Conservation (phyloP, 2,329 filamentous ascomycete genomes). For the Trichoderma asperellum region DNA sequence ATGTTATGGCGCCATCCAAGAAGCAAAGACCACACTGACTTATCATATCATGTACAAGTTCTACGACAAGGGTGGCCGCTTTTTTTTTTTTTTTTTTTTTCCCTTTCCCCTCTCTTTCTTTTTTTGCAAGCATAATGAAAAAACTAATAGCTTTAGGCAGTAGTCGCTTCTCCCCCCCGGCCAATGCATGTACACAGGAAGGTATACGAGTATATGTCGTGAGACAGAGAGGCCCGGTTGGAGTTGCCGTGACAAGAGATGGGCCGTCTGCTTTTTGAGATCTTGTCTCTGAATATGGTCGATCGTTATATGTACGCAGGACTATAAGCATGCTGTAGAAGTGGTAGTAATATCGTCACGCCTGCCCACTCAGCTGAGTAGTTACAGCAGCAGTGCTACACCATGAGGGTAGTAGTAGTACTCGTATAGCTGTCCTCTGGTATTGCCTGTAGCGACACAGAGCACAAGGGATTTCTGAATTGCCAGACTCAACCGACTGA, state of each 20-base stretch:
- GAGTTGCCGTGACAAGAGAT: not conserved
- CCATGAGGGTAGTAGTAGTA: not conserved
- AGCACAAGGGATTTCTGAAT: conserved; percentile 10
- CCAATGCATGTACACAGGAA: not conserved
- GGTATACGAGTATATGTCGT: conserved; percentile 1
- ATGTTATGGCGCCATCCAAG: conserved; percentile 19
- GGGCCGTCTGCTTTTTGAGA: not conserved
- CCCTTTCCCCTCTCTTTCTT: not conserved
- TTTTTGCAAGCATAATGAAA: not conserved
- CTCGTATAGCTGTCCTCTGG: not conserved
- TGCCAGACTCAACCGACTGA: not conserved
- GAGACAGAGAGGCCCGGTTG: conserved; percentile 7
- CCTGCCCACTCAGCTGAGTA: not conserved
- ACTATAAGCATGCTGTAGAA: not conserved
- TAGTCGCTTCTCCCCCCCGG: not conserved
- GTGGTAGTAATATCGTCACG: not conserved
- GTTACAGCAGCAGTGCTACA: not conserved
- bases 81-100: not conserved
- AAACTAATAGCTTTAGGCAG: not conserved
- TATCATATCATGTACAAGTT: conserved; percentile 1
- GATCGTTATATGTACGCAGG: not conserved
- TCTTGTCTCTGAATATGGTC: not conserved
- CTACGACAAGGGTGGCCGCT: not conserved
- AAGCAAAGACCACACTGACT: not conserved
- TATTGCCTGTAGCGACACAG: not conserved